phyloP scores from a whole-genome alignment of 805 yeast species.

The Yamadazyma insecticola region DNA sequence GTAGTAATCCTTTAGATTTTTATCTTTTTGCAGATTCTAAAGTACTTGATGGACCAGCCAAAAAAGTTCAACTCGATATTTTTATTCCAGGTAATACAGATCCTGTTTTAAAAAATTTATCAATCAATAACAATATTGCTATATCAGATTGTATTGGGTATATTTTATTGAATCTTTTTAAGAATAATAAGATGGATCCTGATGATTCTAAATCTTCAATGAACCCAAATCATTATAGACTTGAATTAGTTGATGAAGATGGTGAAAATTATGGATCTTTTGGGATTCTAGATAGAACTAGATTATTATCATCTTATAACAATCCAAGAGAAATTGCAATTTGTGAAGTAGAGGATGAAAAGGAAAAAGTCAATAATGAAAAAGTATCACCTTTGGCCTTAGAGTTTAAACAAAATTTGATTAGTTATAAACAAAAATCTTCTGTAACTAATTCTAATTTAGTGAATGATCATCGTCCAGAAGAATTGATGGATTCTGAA shows the following conservation, averaged over 20 bases:
- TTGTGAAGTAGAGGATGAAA: conserved; percentile 48
- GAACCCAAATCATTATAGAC: conserved; percentile 68
- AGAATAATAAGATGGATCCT: too few species aligned
- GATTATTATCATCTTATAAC: conserved; percentile 65
- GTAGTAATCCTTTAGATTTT: conserved; percentile 41
- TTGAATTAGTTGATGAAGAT: conserved; percentile 87
- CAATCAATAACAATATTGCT: conserved; percentile 22
- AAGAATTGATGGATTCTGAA: too few species aligned
- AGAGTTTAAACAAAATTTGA: conserved; percentile 28
- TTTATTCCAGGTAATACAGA: conserved; percentile 30
- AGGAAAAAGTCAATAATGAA: conserved; percentile 45
- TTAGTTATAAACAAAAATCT: conserved; percentile 5
- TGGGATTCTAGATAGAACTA: conserved; percentile 74
- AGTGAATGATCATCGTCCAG: too few species aligned
- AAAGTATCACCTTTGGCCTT: conserved; percentile 50
- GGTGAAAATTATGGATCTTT: conserved; percentile 91
- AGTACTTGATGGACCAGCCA: conserved; percentile 1
- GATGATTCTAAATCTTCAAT: too few species aligned
- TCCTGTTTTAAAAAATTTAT: conserved; percentile 20
- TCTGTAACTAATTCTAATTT: too few species aligned
- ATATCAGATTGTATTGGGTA: conserved; percentile 40
- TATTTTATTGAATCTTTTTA: conserved; percentile 26
- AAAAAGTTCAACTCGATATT: conserved; percentile 14
- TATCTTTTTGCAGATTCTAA: conserved; percentile 25
- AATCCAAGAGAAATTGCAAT: conserved; percentile 76